phyloP scores from a whole-genome alignment of 768 basidiomycete species.

The Russula foetens region DNA sequence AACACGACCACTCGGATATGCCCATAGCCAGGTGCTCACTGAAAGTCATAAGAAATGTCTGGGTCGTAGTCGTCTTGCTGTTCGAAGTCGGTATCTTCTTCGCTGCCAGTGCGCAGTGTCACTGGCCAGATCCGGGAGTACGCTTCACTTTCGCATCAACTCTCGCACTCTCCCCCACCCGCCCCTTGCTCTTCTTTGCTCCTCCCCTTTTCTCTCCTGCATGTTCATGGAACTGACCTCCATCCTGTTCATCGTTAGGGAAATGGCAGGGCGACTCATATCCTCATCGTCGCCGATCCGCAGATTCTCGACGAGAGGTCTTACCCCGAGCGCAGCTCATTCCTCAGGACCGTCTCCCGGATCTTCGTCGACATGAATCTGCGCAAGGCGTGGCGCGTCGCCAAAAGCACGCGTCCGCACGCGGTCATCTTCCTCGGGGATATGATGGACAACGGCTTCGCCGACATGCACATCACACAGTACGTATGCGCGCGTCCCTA shows the following conservation, averaged over 20 bases:
- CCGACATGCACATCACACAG: constrained; percentile 57
- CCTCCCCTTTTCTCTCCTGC: background rate
- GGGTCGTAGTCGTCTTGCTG: constrained; percentile 62
- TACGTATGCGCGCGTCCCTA: constrained; percentile 33
- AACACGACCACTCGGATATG: no score
- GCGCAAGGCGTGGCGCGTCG: constrained; percentile 75
- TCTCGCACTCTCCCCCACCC: no score
- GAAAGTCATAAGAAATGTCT: constrained; percentile 38
- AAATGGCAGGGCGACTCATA: constrained; percentile 18
- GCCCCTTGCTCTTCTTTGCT: no score
- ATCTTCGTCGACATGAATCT: constrained; percentile 73
- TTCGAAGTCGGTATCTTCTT: constrained; percentile 57
- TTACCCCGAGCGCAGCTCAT: constrained; percentile 51
- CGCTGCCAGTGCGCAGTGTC: background rate
- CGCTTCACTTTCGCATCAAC: background rate
- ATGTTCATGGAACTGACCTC: background rate
- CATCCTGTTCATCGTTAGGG: background rate
- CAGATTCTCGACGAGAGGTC: constrained; percentile 74
- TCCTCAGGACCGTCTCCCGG: constrained; percentile 52
- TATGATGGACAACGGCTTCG: constrained; percentile 83
- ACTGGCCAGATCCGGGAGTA: constrained; percentile 10
- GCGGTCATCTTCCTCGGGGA: constrained; percentile 81
- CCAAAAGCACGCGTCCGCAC: constrained; percentile 53
- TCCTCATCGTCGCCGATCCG: constrained; percentile 84
- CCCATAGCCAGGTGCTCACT: constrained; percentile 4